Conservation (phyloP, 176 grass and related monocot species). For the Triticum aestivum region DNA sequence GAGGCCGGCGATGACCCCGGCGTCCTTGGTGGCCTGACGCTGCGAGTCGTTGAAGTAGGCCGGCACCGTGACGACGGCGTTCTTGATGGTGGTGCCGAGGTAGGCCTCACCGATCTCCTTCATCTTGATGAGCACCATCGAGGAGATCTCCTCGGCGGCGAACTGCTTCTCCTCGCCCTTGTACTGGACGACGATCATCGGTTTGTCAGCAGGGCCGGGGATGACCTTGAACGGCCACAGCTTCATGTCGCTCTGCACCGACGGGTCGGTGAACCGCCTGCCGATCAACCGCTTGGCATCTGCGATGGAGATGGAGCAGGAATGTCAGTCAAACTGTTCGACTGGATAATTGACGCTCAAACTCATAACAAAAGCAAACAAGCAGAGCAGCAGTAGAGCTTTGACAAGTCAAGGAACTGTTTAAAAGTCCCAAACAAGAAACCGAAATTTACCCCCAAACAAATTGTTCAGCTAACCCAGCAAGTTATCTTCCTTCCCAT, state of each 20-base stretch:
- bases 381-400: not conserved
- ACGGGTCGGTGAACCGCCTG: conserved; percentile 59
- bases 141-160: conserved; percentile 76
- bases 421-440: too few relatives aligned
- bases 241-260: conserved; percentile 84
- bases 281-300: conserved; percentile 91
- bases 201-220: conserved; percentile 71
- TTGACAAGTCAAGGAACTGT: too few relatives aligned
- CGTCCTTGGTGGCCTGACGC: conserved; percentile 83
- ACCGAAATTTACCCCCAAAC: too few relatives aligned
- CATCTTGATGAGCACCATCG: conserved; percentile 97
- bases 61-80: conserved; percentile 76
- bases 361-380: not conserved
- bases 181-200: conserved; percentile 86
- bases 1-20: conserved; percentile 76
- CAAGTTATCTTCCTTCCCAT: too few relatives aligned
- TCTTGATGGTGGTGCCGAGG: conserved; percentile 83
- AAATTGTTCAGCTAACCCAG: too few relatives aligned
- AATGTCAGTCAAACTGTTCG: not conserved
- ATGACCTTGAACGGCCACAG: conserved; percentile 95
- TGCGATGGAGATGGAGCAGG: not conserved
- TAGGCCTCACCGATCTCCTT: conserved; percentile 85
- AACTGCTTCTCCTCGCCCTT: conserved; percentile 95
- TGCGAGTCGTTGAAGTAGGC: conserved; percentile 95
- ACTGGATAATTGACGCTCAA: too few relatives aligned